Evolutionary conservation across 169 alveolate species (phyloP), one percentile per base, ranked within the genome.

Genomic region (Eimeria acervulina): DNA sequence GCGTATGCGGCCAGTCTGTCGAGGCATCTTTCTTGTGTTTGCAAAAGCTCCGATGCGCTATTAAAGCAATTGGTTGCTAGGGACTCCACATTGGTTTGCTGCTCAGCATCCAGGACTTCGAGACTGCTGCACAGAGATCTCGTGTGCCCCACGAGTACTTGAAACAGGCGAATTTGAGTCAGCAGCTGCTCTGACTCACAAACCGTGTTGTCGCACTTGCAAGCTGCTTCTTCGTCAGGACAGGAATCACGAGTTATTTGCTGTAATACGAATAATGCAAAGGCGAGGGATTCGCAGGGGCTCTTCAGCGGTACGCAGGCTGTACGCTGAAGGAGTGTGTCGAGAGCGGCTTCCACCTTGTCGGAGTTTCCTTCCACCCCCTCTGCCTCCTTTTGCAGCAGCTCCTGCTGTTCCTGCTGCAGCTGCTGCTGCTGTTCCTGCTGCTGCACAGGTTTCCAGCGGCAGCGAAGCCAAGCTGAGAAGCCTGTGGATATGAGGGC

Each of bases 231-330:
- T 23, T 55, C 61, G n/a, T 26, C 21, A 28, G 42, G 44, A 23
- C 21, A 38, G 6, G 44, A 55, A 15, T 31, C 68, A 7, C 26
- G 51, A 7, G 93, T 85, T 66, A 85, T 52, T 31, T 85, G 93
- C 40, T 51, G 93, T 80, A 85, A 28, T 38, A 59, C 78, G 93
- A 52, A 85, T 40, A 85, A 59, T 59, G 78, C 78, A 23, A 85
- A 85, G 38, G 93, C 93, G 61, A 85, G 15, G 40, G 74, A 42
- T 70, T 85, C 93, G 93, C 63, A 59, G 40, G 93, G 33, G 78
- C 80, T 85, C 68, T 85, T 85, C 59, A 85, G 59, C 23, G 93
- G 80, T 80, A 85, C 93, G n/a, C 63, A 36, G 63, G 51, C 93
- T 31, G 78, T 42, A 33, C 93, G 93, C 28, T 52, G 80, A 12